These are phyloP conservation scores for Amanita pallidorosea DNA, from an alignment of 768 basidiomycete genomes.

Conservation along the genomic window DNA sequence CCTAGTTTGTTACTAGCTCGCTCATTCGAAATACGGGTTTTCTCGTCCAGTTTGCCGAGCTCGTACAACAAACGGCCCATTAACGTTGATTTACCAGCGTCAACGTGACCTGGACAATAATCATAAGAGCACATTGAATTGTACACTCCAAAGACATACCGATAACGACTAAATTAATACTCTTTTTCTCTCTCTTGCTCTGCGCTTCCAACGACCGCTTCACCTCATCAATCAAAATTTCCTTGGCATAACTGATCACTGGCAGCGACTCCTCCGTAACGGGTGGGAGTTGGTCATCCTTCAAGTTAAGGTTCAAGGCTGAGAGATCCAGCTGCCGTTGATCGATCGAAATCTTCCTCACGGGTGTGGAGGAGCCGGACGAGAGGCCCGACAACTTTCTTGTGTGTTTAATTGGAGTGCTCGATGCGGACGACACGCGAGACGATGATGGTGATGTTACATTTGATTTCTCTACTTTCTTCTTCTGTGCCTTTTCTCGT, in stretches of 20 bases:
- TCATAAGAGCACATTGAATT: not conserved
- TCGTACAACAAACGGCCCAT: constrained; percentile 96
- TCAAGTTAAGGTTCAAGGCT: constrained; percentile 53
- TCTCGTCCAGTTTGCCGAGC: constrained; percentile 80
- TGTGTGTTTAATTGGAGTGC: constrained; percentile 28
- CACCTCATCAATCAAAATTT: constrained; percentile 80
- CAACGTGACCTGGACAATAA: constrained; percentile 73
- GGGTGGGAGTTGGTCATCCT: constrained; percentile 24
- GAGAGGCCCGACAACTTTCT: constrained; percentile 27
- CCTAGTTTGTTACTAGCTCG: constrained; percentile 82
- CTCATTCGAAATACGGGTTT: constrained; percentile 75
- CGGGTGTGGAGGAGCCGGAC: constrained; percentile 34
- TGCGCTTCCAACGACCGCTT: constrained; percentile 36
- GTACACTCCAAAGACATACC: constrained; percentile 35
- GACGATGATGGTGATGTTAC: constrained; percentile 33
- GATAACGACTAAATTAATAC: constrained; percentile 82
- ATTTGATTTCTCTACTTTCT: constrained; percentile 34
- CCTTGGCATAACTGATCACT: constrained; percentile 57
- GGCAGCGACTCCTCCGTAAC: constrained; percentile 43
- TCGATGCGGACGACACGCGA: constrained; percentile 31
- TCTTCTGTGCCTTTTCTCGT: constrained; percentile 60
- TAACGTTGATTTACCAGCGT: constrained; percentile 96
- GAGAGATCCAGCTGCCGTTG: constrained; percentile 63
- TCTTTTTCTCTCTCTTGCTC: constrained; percentile 47
- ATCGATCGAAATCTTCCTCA: constrained; percentile 27